These are phyloP conservation scores for Botrytis cinerea DNA, from an alignment of 2,329 filamentous ascomycete species.

Conservation along the genomic window DNA sequence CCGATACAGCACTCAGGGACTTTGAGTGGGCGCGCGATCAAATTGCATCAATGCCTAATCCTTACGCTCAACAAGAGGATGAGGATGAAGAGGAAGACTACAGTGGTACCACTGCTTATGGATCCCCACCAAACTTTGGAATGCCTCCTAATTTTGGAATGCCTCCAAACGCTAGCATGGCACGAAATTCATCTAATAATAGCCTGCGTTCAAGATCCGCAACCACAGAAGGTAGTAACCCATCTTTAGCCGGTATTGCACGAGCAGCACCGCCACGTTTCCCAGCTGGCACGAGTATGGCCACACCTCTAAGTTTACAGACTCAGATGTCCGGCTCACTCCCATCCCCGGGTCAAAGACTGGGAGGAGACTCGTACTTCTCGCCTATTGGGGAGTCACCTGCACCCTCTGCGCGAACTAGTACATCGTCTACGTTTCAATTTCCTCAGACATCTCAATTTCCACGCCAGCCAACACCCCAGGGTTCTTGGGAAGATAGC, in stretches of 20 bases:
- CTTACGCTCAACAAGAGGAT: slow-evolving; percentile 68
- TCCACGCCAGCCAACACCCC: slow-evolving; percentile 70
- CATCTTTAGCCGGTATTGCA: slow-evolving; percentile 57
- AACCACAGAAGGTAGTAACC: slow-evolving; percentile 71
- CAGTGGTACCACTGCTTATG: slow-evolving; percentile 40
- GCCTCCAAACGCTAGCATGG: slow-evolving; percentile 52
- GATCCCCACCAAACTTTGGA: slow-evolving; percentile 44
- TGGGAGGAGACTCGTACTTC: slow-evolving; percentile 76
- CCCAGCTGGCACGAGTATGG: slow-evolving; percentile 49
- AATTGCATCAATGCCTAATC: slow-evolving; percentile 71
- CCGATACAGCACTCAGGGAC: slow-evolving; percentile 53
- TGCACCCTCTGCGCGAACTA: slow-evolving; percentile 62
- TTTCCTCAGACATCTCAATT: slow-evolving; percentile 84
- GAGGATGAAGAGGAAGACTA: slow-evolving; percentile 62
- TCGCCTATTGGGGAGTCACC: slow-evolving; percentile 83
- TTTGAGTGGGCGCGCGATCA: slow-evolving; percentile 79
- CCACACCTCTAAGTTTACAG: slow-evolving; percentile 69
- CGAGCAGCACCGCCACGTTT: slow-evolving; percentile 70
- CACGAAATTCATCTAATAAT: slow-evolving; percentile 70
- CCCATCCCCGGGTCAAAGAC: slow-evolving; percentile 42
- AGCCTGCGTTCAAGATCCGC: slow-evolving; percentile 76
- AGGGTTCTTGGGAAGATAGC: slow-evolving; percentile 69
- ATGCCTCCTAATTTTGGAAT: slow-evolving; percentile 23
- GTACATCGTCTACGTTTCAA: slow-evolving; percentile 49
- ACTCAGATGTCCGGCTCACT: slow-evolving; percentile 48